Conservation (phyloP, 108 stramenopile genomes). For the Thalassiosira profunda region DNA sequence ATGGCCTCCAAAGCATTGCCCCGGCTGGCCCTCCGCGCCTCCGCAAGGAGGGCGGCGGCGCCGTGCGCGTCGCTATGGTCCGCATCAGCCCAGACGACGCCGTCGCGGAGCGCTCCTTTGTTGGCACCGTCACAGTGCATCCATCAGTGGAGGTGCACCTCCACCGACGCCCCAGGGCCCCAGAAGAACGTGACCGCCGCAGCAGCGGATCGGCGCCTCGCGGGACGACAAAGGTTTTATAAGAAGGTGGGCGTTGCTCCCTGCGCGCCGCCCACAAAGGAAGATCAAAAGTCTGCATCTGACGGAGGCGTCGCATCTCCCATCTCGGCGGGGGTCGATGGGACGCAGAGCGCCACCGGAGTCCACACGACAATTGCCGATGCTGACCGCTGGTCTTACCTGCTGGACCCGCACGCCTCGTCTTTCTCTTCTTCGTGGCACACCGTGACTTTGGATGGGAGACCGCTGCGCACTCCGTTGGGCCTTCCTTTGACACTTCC, state of each 20-base stretch:
- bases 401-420: constrained; percentile 29
- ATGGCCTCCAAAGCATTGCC: no score
- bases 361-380: constrained; percentile 44
- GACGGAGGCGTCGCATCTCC: constrained; percentile 56
- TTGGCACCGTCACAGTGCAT: no score
- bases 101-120: no score
- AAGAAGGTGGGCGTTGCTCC: constrained; percentile 68
- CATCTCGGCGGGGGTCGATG: constrained; percentile 91
- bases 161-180: no score
- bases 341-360: constrained; percentile 77
- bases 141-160: no score
- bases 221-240: constrained; percentile 73
- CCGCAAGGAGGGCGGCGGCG: no score
- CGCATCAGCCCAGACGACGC: no score
- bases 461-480: constrained; percentile 76
- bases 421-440: constrained; percentile 49
- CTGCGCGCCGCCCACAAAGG: constrained; percentile 53
- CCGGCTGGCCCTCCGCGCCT: no score
- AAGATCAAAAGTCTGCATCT: not conserved
- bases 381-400: constrained; percentile 28
- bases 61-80: no score
- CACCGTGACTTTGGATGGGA: constrained; percentile 83
- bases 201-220: constrained; percentile 52
- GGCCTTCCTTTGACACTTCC: constrained; percentile 80
- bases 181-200: constrained; percentile 38